phyloP scores from a whole-genome alignment of 108 stramenopile species.

The Skeletonema menzelii region DNA sequence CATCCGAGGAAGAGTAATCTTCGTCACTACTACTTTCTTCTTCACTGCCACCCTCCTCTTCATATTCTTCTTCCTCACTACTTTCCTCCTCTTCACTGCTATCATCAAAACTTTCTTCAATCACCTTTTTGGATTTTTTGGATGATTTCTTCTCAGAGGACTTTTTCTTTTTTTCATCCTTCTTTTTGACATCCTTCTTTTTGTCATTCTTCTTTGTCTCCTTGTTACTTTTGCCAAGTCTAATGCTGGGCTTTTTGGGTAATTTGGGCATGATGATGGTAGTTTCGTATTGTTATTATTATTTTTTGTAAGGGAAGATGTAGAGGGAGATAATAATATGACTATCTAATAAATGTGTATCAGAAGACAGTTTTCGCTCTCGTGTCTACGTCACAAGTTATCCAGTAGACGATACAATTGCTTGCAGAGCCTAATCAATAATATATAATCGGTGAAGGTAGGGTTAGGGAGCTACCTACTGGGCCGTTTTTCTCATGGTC shows the following conservation, averaged over 20 bases:
- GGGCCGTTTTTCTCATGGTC: no score
- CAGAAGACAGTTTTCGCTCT: no score
- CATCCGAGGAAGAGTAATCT: not conserved
- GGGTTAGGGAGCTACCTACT: no score
- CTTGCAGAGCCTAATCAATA: no score
- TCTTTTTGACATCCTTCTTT: not conserved
- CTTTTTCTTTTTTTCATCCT: not conserved
- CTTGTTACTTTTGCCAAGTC: not conserved
- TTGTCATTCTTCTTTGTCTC: not conserved
- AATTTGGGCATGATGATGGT: not conserved
- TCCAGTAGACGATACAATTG: no score
- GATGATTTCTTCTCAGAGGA: not conserved
- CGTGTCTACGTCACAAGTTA: no score
- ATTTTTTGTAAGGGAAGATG: no score
- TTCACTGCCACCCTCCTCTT: not conserved
- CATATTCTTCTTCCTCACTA: not conserved
- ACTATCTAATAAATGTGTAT: no score
- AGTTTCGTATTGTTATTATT: no score
- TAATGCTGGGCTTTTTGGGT: not conserved
- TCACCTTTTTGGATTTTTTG: no score
- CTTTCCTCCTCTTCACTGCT: not conserved
- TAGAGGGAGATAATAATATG: no score
- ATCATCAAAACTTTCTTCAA: not conserved
- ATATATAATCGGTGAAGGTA: no score
- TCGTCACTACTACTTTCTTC: not conserved